Base-by-base conservation (phyloP, 768 basidiomycete genomes). In the Kwoniella shandongensis region DNA sequence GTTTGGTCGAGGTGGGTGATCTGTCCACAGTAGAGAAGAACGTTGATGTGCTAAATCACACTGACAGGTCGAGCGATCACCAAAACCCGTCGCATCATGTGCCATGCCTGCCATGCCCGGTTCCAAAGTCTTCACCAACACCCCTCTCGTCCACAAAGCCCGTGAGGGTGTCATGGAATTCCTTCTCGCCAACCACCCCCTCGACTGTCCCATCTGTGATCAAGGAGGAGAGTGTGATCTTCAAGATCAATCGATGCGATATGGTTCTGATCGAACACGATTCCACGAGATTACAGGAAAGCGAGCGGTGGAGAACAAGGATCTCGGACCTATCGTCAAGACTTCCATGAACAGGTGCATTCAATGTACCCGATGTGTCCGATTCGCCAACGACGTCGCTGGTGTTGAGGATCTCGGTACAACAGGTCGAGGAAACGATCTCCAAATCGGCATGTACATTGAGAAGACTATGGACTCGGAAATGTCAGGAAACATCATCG, bases 131-230 rank as follows among this genome's bases (percentile, higher is more conserved):
- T 94, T 86, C 76, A 96, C 92, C 29, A 91, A 94, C 77, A 89
- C 88, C 1, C 92, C 92, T 29, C 80, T 92, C 13, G 78, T 80
- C 13, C 78, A 79, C 74, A 80, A 80, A 70, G 69, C 72, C 67
- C 89, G 92, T 20, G 92, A 96, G 78, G 96, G 96, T 48, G 94
- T 98, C 58, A 98, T 99, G 96, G 96, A 98, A 74, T 96, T 98
- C 79, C 82, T 98, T 36, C 85, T 98, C 59, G 85, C 94, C 57
- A 98, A 99, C 78, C 96, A 99, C 72, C 96, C 96, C 1, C 83
- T 99, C 54, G 96, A 99, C 76, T 99, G 96, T 78, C 96, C 96
- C 20, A 88, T 98, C 62, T 99, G 96, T 70, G 96, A 99, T 76
- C 93, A 98, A 79, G 94, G 93, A 75, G 94, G 96, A 56, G 93